Evolutionary conservation across 352 stramenopile genomes (phyloP).

Genomic region (Globisporangium nodosum): DNA sequence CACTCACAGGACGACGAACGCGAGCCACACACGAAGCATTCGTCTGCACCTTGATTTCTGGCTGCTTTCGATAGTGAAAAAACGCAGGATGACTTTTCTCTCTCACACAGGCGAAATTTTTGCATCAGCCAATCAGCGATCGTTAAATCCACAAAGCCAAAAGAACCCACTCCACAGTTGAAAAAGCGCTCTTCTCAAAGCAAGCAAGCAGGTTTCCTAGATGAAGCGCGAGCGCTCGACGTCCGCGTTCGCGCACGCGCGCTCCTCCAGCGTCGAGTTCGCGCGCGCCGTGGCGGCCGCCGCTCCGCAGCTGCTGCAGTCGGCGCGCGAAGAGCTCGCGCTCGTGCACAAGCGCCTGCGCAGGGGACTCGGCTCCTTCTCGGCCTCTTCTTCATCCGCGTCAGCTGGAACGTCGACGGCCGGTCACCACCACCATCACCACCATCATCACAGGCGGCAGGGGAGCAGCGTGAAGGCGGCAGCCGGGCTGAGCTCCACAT

Average conservation of each 20-base stretch:
- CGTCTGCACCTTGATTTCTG: neutral
- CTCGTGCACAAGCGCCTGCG: slow-evolving; percentile 43
- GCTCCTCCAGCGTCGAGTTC: slow-evolving; percentile 16
- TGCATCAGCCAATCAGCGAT: neutral
- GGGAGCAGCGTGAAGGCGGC: slow-evolving; percentile 3
- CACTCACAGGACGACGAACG: neutral
- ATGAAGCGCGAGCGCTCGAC: slow-evolving; percentile 50
- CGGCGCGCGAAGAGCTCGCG: slow-evolving; percentile 20
- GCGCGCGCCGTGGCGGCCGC: slow-evolving; percentile 4
- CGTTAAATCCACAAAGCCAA: neutral
- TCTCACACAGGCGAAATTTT: neutral
- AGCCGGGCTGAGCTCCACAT: slow-evolving; percentile 2
- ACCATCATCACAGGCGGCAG: slow-evolving; percentile 1
- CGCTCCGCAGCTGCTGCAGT: slow-evolving; percentile 8
- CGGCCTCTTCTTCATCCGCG: neutral
- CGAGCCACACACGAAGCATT: neutral
- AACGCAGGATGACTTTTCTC: neutral
- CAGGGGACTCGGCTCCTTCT: slow-evolving; percentile 5
- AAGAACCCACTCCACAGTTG: too few relatives aligned
- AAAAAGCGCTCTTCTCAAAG: too few relatives aligned
- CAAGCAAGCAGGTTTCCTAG: too few relatives aligned
- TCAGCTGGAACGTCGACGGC: neutral
- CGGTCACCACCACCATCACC: slow-evolving; percentile 8
- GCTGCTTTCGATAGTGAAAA: neutral
- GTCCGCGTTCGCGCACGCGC: slow-evolving; percentile 19